phyloP scores from a whole-genome alignment of 768 basidiomycete species.

The Termitomyces sp. region DNA sequence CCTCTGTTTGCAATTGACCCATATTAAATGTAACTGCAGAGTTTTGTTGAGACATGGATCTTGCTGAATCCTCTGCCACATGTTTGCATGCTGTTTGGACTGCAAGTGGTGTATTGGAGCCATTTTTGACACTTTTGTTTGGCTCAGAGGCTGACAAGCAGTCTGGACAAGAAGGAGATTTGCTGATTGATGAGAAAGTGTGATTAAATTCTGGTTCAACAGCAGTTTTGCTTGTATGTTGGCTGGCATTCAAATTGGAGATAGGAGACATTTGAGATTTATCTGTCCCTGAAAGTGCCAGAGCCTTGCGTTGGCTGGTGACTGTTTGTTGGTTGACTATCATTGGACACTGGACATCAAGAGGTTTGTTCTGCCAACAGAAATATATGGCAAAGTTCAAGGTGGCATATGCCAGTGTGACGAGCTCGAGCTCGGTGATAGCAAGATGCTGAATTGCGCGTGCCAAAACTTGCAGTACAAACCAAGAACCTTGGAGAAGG shows the following conservation, averaged over 20 bases:
- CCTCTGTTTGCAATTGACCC: not conserved
- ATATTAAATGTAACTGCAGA: not conserved
- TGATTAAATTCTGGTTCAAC: not conserved
- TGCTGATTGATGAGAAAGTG: not conserved
- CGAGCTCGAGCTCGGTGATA: constrained; percentile 26
- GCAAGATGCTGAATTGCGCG: constrained; percentile 16
- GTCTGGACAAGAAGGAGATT: not conserved
- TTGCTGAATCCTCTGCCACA: not conserved
- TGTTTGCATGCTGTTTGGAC: not conserved
- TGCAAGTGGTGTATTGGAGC: not conserved
- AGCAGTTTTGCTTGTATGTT: not conserved
- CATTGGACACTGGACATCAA: constrained; percentile 16
- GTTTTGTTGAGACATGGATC: not conserved
- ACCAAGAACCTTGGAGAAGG: constrained; percentile 25
- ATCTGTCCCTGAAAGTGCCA: not conserved
- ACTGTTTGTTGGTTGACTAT: not conserved
- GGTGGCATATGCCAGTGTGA: constrained; percentile 22
- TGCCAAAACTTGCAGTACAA: constrained; percentile 22
- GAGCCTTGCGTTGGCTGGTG: too few relatives aligned
- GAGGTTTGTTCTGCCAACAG: constrained; percentile 33
- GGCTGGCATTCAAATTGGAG: not conserved
- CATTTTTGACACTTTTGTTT: not conserved
- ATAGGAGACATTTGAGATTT: not conserved
- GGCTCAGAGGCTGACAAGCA: not conserved
- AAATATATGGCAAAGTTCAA: constrained; percentile 23